These are phyloP conservation scores for Sarocladium kiliense DNA, from an alignment of 2,329 filamentous ascomycete species.

Conservation along the genomic window DNA sequence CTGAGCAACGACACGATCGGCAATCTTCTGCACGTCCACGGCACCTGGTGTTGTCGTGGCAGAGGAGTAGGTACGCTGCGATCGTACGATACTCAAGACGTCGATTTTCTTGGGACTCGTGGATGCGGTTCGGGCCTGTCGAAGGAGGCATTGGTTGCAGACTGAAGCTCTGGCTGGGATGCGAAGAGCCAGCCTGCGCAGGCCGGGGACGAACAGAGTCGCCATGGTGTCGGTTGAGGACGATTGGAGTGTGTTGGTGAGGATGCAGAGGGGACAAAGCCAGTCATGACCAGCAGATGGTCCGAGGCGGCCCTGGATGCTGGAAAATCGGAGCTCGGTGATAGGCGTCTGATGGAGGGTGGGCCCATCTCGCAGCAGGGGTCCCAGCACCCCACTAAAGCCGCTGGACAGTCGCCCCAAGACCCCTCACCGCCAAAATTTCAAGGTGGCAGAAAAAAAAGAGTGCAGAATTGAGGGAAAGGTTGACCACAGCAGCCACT, in stretches of 20 bases:
- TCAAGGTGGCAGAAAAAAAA: constrained; percentile 21
- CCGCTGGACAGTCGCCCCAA: constrained; percentile 12
- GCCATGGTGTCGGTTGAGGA: constrained; percentile 30
- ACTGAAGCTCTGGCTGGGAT: constrained; percentile 34
- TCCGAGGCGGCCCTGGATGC: background rate
- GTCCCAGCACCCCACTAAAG: background rate
- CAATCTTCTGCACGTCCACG: constrained; percentile 18
- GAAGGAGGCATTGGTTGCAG: constrained; percentile 40
- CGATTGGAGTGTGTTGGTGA: background rate
- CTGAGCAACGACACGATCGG: constrained; percentile 17
- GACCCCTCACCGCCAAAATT: constrained; percentile 26
- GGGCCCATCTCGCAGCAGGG: background rate
- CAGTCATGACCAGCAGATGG: background rate
- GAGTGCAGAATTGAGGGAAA: background rate
- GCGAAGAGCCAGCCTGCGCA: constrained; percentile 35
- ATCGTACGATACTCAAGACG: constrained; percentile 35
- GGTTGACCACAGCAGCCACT: no score
- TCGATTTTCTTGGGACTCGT: constrained; percentile 20
- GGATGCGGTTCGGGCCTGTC: constrained; percentile 15
- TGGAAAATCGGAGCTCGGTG: constrained; percentile 9
- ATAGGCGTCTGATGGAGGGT: background rate
- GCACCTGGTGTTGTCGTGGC: constrained; percentile 17
- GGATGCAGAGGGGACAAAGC: background rate
- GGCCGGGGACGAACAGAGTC: constrained; percentile 31
- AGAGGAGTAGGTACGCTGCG: constrained; percentile 30